Evolutionary conservation across 768 basidiomycete genomes (phyloP).

Genomic region (Pleurotus cornucopiae): DNA sequence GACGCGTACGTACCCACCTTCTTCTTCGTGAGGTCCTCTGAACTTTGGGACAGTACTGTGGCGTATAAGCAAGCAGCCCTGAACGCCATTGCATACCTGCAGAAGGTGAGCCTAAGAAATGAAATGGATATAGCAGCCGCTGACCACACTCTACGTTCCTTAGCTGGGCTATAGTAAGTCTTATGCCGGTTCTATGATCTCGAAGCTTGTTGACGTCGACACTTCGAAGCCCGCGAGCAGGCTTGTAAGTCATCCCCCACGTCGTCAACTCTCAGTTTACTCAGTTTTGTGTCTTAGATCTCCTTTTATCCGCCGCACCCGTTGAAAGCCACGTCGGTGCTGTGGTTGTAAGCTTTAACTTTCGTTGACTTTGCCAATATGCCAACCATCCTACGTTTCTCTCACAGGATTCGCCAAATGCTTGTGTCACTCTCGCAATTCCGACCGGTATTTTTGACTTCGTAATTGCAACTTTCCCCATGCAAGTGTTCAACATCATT

Average conservation of each 20-base stretch:
- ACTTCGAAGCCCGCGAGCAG: conserved; percentile 62
- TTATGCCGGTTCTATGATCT: not conserved
- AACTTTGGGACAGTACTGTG: conserved; percentile 41
- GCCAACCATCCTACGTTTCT: too few species aligned
- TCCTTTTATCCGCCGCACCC: conserved; percentile 66
- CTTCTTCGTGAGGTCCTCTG: not conserved
- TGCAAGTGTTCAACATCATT: not conserved
- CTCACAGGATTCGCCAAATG: conserved; percentile 67
- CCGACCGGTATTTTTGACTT: conserved; percentile 78
- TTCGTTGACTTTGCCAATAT: conserved; percentile 6
- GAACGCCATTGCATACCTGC: conserved; percentile 70
- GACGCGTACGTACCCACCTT: conserved; percentile 45
- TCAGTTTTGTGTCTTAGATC: conserved; percentile 33
- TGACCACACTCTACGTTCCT: not conserved
- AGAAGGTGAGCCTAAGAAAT: conserved; percentile 39
- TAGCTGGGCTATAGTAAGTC: conserved; percentile 70
- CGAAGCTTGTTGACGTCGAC: not conserved
- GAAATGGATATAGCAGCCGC: not conserved
- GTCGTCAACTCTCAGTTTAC: not conserved
- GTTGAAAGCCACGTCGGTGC: conserved; percentile 70
- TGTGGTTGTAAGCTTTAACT: conserved; percentile 44
- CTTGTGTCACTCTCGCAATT: conserved; percentile 69
- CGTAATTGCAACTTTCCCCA: conserved; percentile 17
- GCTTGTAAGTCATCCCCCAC: conserved; percentile 43
- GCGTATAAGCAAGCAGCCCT: conserved; percentile 80